These are phyloP conservation scores for Phoma herbarum DNA, from an alignment of 2,329 filamentous ascomycete species.

Conservation along the genomic window DNA sequence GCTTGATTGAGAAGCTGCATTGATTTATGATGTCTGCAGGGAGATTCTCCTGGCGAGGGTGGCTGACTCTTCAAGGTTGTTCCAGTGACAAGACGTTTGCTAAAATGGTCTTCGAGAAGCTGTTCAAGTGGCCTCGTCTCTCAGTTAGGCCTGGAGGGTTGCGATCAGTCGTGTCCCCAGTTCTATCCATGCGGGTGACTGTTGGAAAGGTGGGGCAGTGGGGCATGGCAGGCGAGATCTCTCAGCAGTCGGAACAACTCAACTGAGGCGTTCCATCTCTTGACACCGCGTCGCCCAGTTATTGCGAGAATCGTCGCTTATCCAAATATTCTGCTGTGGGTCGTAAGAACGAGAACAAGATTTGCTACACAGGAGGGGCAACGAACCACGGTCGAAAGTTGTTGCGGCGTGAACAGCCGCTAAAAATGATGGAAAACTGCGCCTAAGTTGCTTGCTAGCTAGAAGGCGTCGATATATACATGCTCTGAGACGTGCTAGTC, in stretches of 20 bases:
- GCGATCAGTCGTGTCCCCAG: neutral
- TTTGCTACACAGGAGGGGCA: no score
- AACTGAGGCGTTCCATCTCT: neutral
- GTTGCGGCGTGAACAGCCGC: no score
- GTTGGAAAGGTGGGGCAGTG: conserved; percentile 4
- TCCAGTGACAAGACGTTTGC: neutral
- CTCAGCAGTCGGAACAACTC: neutral
- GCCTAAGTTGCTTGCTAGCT: no score
- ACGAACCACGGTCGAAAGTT: no score
- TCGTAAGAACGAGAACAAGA: no score
- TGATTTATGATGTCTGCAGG: neutral
- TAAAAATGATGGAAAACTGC: no score
- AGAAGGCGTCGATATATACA: no score
- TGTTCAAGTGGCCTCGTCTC: neutral
- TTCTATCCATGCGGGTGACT: neutral
- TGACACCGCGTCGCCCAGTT: neutral
- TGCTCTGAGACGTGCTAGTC: no score
- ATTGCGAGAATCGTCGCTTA: neutral
- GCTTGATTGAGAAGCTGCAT: neutral
- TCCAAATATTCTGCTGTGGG: no score
- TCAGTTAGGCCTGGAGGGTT: neutral
- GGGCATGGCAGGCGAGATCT: neutral
- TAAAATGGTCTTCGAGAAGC: neutral
- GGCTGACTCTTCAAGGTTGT: neutral
- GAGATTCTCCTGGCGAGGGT: neutral